Evolutionary conservation across 2,329 filamentous ascomycete species (phyloP).

Genomic region (Erysiphe neolycopersici): DNA sequence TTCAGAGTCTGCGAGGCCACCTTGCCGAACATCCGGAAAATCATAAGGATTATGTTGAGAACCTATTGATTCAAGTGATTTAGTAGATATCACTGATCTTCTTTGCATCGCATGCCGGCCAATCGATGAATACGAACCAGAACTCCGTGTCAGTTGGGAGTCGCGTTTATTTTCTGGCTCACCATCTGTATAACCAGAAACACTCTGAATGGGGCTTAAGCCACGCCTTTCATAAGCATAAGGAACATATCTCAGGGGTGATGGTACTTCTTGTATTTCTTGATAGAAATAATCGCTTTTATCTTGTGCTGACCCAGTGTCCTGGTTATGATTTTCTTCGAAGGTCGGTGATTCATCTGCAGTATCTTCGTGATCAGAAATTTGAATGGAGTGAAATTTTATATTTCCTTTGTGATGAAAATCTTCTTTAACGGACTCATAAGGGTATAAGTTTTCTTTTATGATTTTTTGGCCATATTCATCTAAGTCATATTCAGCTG

Average conservation of each 20-base stretch:
- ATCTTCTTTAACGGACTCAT: neutral
- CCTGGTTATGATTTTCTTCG: conserved; percentile 13
- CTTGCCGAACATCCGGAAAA: conserved; percentile 12
- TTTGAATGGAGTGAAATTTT: conserved; percentile 7
- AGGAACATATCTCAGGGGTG: conserved; percentile 37
- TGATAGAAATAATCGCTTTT: conserved; percentile 17
- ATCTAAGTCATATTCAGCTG: conserved; percentile 12
- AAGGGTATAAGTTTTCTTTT: conserved; percentile 1
- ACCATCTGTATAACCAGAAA: conserved; percentile 59
- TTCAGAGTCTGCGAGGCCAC: conserved; percentile 17
- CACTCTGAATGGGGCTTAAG: conserved; percentile 74
- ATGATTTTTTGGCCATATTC: conserved; percentile 12
- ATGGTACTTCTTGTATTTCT: conserved; percentile 29
- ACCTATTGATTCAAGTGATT: conserved; percentile 11
- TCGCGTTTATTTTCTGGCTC: conserved; percentile 32
- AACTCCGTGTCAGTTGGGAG: conserved; percentile 24
- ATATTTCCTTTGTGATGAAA: conserved; percentile 1
- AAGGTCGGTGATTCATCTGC: conserved; percentile 16
- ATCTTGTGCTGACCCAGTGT: conserved; percentile 8
- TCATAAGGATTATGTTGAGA: conserved; percentile 11
- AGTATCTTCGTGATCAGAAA: conserved; percentile 9
- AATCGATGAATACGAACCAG: conserved; percentile 33
- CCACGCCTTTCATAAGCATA: conserved; percentile 43
- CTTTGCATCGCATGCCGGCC: conserved; percentile 27
- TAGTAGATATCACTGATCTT: conserved; percentile 28